Evolutionary conservation across 345 rosid genomes (phyloP), one percentile per base, ranked within the genome.

Genomic region (Limnanthes douglasii): DNA sequence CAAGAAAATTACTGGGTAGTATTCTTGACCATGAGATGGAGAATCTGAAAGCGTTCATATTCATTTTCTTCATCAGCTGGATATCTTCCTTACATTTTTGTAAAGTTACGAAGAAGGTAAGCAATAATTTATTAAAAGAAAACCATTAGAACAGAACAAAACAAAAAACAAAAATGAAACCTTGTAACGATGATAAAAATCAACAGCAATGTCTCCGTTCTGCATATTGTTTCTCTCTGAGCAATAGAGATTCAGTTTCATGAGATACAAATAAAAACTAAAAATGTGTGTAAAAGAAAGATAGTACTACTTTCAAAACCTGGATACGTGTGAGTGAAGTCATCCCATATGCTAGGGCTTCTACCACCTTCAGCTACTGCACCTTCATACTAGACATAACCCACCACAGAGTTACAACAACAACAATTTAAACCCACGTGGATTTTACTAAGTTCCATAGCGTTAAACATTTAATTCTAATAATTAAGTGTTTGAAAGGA

Each of bases 301-400:
- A n/a, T n/a, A n/a, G n/a, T n/a, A n/a, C n/a, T n/a, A n/a, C n/a
- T n/a, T n/a, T n/a, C n/a, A 28, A 14, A 10, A 57, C 57, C 63
- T 50, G 63, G 57, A 27, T 57, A 57, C 8, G 43, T 43, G 39
- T 29, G 64, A 43, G 59, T 41, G 31, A 59, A 59, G 18, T 41
- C 48, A 41, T 59, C 59, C 64, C 64, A 59, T 32, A 47, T 53
- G 10, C 54, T 21, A 35, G 50, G 51, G 27, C 59, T 38, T 34
- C 43, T 52, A 4, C 65, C 65, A 16, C 50, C 59, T 40, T 47
- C 51, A 7, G 37, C 18, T 25, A 58, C 34, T 36, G 65, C 65
- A 31, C 65, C 65, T 59, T 59, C 65, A 34, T 52, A 59, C 65
- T 59, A 25, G 20, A 39, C 8, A 2, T 11, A n/a, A n/a, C n/a